Evolutionary conservation across 2,329 filamentous ascomycete genomes (phyloP).

Genomic region (Beauveria medogensis): DNA sequence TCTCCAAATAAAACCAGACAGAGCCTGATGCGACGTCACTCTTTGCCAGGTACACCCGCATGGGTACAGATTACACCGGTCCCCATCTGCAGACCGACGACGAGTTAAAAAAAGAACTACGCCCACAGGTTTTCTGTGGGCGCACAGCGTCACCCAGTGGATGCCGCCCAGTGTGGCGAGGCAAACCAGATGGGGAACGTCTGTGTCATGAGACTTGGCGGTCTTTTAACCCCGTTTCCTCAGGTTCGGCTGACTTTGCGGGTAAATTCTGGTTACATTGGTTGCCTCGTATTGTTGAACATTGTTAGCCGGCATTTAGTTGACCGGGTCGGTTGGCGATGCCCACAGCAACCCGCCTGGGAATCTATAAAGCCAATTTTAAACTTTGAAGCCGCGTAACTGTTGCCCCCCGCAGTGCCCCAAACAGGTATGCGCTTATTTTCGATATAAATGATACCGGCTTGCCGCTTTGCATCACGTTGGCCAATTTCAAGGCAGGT

Average conservation of each 20-base stretch:
- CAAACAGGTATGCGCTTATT: neutral
- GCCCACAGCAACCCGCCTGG: neutral
- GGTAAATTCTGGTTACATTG: neutral
- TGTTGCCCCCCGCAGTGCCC: neutral
- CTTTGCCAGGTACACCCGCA: neutral
- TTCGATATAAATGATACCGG: neutral
- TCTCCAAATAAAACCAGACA: neutral
- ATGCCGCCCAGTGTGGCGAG: neutral
- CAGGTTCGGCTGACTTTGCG: neutral
- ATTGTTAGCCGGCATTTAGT: neutral
- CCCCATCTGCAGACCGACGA: neutral
- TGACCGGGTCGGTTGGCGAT: neutral
- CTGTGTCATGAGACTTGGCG: neutral
- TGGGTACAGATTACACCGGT: neutral
- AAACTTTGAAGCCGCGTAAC: neutral
- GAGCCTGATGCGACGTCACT: conserved; percentile 3
- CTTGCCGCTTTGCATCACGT: no score
- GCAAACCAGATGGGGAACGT: neutral
- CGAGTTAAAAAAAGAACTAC: conserved; percentile 2
- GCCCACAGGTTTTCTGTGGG: neutral
- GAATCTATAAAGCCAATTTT: neutral
- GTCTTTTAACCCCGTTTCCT: neutral
- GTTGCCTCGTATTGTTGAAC: no score
- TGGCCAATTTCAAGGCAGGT: no score
- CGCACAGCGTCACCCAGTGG: neutral